Evolutionary conservation across 192 early-diverging fungal species (phyloP), one percentile per base, ranked within the genome.

Genomic region (Phlyctochytrium bullatum): DNA sequence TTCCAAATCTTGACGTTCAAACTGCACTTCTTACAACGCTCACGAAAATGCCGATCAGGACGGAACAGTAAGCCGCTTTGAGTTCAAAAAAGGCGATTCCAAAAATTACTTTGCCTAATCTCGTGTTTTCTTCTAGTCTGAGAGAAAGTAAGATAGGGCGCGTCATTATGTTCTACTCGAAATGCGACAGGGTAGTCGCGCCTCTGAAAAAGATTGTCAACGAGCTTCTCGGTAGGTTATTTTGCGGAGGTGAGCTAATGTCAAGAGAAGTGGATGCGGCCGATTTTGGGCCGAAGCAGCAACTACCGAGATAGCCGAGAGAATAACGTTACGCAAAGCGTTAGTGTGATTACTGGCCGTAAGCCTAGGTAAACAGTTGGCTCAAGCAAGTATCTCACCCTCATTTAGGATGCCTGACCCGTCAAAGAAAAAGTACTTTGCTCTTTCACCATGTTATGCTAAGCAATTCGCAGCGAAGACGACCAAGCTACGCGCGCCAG

Each of bases 1-100:
- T 97, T 70, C 95, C 95, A 6, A 89, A 85, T 73, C 81, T 95
- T 64, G 93, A 97, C 64, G 89, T 97, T 61, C 93, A 95, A 69
- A 83, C 77, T 57, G 83, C 86, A 28, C 86, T 97, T 82, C 73
- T 97, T 35, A 80, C 83, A 17, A 74, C 88, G 20, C 70, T 97
- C 35, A 75, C 77, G 23, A 89, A 86, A 73, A 78, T 93, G 78
- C 47, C 62, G 29, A 51, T 63, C 53, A 30, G 56, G 33, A 62
- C 56, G 20, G 59, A 64, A n/a, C 47, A 62, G 51, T 67, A 36
- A 32, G 32, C 27, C 30, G 4, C 53, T n/a, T n/a, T n/a, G n/a
- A n/a, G n/a, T n/a, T n/a, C n/a, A n/a, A n/a, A n/a, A n/a, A n/a
- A 50, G 12, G 40, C 10, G 12, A 14, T 50, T 50, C 54, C 27